Evolutionary conservation across 2,329 filamentous ascomycete species (phyloP), one percentile per base, ranked within the genome.

Genomic region (Sporothrix dimorphospora): DNA sequence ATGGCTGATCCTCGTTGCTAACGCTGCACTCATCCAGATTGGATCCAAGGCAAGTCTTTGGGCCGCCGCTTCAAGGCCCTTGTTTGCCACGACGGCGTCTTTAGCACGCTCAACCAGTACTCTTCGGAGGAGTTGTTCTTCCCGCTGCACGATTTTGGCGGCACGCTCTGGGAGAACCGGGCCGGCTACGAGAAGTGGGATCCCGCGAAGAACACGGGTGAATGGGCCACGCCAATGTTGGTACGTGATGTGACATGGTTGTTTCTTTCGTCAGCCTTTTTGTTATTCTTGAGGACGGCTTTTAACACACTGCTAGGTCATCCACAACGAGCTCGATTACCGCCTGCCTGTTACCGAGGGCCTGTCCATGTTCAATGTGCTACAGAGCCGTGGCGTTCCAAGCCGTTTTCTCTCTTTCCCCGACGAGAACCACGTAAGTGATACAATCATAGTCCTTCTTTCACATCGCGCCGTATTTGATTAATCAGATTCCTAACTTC

Each of bases 311-410:
- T 21, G 19, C 51, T 61, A 61, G 57, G 59, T 89, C 73, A 94
- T 98, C 71, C 95, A 98, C 81, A 95, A 90, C 78, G 93, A 96
- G 77, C 86, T 96, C 42, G 95, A 98, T 80, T 98, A 97, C 79
- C 88, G 95, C 21, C 83, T 98, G 34, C 92, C 94, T 0, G 90
- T 98, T 70, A 89, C 91, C 0, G 95, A 98, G 80, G 94, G 94
- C 0, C 81, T 97, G 70, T 88, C 92, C 2, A 92, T 93, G 69
- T 97, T 97, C 83, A 97, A 97, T 75, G 90, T 94, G 8, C 83
- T 97, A 40, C 94, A 97, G 81, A 88, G 89, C 30, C 87, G 87
- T 69, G 89, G 89, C 0, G 86, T 97, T 1, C 90, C 92, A 24
- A 96, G 92, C 80, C 90, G 91, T 75, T 89, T 97, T 75, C 78